A percentile compares a stretch with the other conserved stretches of the same genome.
Conservation (phyloP, 371 early-diverging fungal genomes). For the Circinella minor region DNA sequence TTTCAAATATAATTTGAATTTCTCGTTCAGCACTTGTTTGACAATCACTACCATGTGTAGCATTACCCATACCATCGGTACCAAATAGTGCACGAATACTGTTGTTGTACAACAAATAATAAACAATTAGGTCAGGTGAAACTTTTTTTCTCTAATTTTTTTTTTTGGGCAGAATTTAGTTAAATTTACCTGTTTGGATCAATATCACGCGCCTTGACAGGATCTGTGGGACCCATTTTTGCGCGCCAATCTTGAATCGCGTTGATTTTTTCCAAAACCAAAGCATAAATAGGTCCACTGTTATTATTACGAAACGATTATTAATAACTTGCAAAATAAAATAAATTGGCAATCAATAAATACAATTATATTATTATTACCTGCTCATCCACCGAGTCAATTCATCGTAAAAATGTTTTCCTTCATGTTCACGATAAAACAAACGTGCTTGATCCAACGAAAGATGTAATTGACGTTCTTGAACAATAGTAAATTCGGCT, state of each 20-base stretch:
- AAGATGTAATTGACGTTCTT: constrained; percentile 59
- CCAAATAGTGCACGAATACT: constrained; percentile 72
- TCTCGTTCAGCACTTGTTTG: constrained; percentile 69
- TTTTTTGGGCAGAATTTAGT: not conserved
- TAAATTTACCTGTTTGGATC: constrained; percentile 54
- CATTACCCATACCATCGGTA: constrained; percentile 67
- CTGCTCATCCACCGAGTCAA: constrained; percentile 81
- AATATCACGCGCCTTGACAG: constrained; percentile 64
- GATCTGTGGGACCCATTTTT: constrained; percentile 80
- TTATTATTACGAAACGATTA: not conserved
- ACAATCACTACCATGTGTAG: constrained; percentile 78
- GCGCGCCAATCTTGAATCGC: constrained; percentile 74
- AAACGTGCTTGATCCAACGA: constrained; percentile 53
- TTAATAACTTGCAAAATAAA: too few species aligned
- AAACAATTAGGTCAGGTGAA: not conserved
- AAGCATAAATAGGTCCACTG: constrained; percentile 40
- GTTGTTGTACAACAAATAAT: not conserved
- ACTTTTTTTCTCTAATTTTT: not conserved
- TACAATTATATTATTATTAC: constrained; percentile 13
- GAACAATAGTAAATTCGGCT: constrained; percentile 65
- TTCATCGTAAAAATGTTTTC: constrained; percentile 71
- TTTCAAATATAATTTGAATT: constrained; percentile 64
- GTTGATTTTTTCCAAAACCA: constrained; percentile 69
- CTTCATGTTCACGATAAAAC: constrained; percentile 81
- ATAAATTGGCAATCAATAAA: too few species aligned